Conservation (phyloP, 108 stramenopile species). For the Aurantiochytrium sp. region DNA sequence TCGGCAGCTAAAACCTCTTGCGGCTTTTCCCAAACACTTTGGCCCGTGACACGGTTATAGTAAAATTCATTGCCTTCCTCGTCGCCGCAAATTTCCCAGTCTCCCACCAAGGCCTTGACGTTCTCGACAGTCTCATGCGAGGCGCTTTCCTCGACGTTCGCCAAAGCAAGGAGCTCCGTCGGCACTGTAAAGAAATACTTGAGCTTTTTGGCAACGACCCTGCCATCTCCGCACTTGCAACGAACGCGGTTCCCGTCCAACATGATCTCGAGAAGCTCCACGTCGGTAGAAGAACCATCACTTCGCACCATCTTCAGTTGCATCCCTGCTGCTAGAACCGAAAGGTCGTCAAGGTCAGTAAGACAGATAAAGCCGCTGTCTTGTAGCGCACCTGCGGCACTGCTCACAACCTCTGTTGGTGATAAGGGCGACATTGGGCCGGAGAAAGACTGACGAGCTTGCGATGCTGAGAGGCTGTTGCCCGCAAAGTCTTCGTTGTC, state of each 20-base stretch:
- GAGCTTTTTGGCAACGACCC: background rate
- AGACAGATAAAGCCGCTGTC: background rate
- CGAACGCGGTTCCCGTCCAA: background rate
- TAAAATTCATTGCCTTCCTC: background rate
- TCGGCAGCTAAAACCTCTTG: background rate
- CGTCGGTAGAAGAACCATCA: background rate
- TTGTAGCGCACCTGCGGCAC: background rate
- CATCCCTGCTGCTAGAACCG: background rate
- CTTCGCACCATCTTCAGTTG: background rate
- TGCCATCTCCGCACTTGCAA: background rate
- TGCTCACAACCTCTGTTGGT: background rate
- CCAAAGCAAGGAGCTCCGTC: background rate
- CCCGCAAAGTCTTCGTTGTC: no score
- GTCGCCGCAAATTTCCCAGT: background rate
- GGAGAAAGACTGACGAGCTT: no score
- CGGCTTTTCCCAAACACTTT: background rate
- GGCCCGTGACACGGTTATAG: background rate
- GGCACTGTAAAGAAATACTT: background rate
- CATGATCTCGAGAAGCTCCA: background rate
- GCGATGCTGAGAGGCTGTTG: no score
- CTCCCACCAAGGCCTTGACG: background rate
- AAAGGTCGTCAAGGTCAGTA: background rate
- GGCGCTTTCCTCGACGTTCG: background rate
- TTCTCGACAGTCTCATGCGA: background rate
- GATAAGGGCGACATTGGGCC: background rate